Percentiles rank a stretch among this genome's conserved stretches.
Evolutionary conservation across 2,329 filamentous ascomycete genomes (phyloP).

Genomic region (Phyllosticta ampelicida): DNA sequence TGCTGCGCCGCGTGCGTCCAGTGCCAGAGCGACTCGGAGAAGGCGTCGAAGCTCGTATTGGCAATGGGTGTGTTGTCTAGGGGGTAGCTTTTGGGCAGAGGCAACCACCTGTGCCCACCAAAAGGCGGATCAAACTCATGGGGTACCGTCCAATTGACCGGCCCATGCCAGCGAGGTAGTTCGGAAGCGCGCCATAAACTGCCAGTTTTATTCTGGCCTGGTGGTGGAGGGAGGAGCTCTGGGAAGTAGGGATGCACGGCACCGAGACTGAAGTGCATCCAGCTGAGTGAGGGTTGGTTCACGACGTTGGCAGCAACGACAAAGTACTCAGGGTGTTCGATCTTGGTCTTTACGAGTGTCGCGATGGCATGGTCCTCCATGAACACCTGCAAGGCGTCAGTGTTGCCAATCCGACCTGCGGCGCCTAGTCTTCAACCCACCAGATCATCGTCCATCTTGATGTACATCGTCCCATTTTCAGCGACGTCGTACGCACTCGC

Average conservation of each 20-base stretch:
- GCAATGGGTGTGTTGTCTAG: slow-evolving; percentile 38
- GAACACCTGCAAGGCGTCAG: slow-evolving; percentile 20
- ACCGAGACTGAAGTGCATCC: slow-evolving; percentile 45
- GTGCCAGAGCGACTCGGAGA: slow-evolving; percentile 34
- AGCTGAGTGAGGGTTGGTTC: slow-evolving; percentile 44
- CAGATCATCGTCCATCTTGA: slow-evolving; percentile 35
- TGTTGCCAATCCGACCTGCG: neutral
- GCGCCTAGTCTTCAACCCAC: slow-evolving; percentile 11
- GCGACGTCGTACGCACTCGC: slow-evolving; percentile 13
- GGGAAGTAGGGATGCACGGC: slow-evolving; percentile 45
- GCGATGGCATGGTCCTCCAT: slow-evolving; percentile 39
- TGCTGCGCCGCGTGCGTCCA: slow-evolving; percentile 42
- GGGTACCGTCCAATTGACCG: slow-evolving; percentile 15
- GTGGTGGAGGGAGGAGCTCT: slow-evolving; percentile 24
- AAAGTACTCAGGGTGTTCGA: slow-evolving; percentile 40
- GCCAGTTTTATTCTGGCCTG: slow-evolving; percentile 15
- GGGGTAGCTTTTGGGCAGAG: slow-evolving; percentile 31
- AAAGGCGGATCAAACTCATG: slow-evolving; percentile 25
- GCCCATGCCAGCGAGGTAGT: slow-evolving; percentile 25
- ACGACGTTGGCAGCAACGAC: slow-evolving; percentile 47
- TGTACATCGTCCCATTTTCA: slow-evolving; percentile 24
- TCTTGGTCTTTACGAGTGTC: slow-evolving; percentile 42
- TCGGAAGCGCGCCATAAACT: slow-evolving; percentile 31
- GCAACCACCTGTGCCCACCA: slow-evolving; percentile 42
- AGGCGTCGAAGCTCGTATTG: slow-evolving; percentile 36